Percentiles rank a stretch among this genome's conserved stretches.
These are phyloP conservation scores for Melocanna baccifera DNA, from an alignment of 176 grass and related monocot species.

Conservation along the genomic window DNA sequence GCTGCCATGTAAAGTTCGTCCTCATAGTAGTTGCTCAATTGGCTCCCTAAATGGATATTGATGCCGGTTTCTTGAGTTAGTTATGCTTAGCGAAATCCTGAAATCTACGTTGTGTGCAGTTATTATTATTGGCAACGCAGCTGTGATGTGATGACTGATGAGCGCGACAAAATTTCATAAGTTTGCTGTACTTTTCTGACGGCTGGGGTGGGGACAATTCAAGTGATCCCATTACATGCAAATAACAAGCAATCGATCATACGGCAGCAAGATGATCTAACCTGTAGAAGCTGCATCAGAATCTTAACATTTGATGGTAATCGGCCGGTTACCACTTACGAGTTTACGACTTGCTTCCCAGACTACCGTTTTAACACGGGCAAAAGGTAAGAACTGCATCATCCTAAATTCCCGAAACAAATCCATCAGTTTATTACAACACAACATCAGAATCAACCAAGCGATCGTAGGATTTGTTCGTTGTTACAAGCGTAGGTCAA, in stretches of 20 bases:
- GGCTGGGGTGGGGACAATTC: not conserved
- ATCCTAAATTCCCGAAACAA: not conserved
- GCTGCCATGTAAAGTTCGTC: slow-evolving; percentile 30
- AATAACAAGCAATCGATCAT: not conserved
- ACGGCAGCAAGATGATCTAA: not conserved
- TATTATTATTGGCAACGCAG: not conserved
- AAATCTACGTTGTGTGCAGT: not conserved
- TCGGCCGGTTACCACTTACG: not conserved
- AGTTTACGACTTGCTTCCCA: not conserved
- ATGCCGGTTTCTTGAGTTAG: not conserved
- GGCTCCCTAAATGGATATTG: not conserved
- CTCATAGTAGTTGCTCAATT: not conserved
- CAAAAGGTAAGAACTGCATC: not conserved
- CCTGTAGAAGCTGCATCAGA: not conserved
- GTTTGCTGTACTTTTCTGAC: not conserved
- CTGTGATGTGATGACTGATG: not conserved
- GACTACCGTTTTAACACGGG: not conserved
- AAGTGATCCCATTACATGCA: not conserved
- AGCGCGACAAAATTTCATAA: not conserved
- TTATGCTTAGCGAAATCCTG: not conserved
- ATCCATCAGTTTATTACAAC: not conserved
- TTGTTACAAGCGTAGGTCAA: not conserved
- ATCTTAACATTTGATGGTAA: not conserved
- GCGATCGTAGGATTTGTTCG: not conserved
- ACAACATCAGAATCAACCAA: not conserved